These are phyloP conservation scores for Claviceps sp. DNA, from an alignment of 2,329 filamentous ascomycete genomes.

Conservation along the genomic window DNA sequence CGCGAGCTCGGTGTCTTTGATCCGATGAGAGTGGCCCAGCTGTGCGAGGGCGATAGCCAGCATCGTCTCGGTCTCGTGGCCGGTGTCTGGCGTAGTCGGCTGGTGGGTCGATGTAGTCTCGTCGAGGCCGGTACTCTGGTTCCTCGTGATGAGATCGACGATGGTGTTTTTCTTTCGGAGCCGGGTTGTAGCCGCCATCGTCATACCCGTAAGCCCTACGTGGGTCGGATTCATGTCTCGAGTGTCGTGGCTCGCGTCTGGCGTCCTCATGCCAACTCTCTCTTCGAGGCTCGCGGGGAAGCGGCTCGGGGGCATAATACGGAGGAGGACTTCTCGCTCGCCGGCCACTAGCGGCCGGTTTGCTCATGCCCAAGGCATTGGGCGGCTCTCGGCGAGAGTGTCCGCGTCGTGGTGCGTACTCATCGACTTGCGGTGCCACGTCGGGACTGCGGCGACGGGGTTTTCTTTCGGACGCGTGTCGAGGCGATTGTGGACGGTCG, in stretches of 20 bases:
- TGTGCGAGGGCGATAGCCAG: background rate
- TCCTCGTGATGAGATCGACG: conserved; percentile 6
- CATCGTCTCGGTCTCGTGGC: conserved; percentile 6
- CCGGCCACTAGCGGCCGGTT: background rate
- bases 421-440: conserved; percentile 3
- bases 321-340: conserved; percentile 8
- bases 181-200: background rate
- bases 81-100: conserved; percentile 8
- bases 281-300: conserved; percentile 2
- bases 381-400: conserved; percentile 4
- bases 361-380: conserved; percentile 2
- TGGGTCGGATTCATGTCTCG: background rate
- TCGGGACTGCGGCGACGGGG: conserved; percentile 9
- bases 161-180: background rate
- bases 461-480: conserved; percentile 13
- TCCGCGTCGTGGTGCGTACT: conserved; percentile 6
- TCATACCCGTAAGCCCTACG: background rate
- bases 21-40: conserved; percentile 4
- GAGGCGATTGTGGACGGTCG: conserved; percentile 8
- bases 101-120: conserved; percentile 8
- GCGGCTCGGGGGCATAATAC: conserved; percentile 4
- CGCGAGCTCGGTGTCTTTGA: conserved; percentile 1
- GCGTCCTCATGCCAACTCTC: background rate
- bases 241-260: background rate
- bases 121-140: conserved; percentile 8